Base-by-base conservation (phyloP, 2,329 filamentous ascomycete genomes). In the Aquanectria penicillioides region DNA sequence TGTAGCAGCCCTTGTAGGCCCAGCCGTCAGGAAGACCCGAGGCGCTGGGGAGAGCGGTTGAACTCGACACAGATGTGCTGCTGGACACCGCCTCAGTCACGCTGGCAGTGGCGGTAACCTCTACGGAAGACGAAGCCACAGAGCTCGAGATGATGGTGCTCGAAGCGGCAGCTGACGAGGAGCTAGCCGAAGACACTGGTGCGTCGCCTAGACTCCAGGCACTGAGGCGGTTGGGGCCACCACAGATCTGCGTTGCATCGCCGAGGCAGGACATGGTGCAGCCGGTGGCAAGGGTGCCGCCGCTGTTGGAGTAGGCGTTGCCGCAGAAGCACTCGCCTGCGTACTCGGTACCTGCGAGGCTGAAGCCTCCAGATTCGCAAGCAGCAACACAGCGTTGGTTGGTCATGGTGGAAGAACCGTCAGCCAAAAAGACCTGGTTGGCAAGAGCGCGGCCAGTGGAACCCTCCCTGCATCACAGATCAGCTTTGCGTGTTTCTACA, bases 251-350 rank as follows among this genome's bases (percentile, higher is more conserved):
- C 4, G 53, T 50, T 6, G 12, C 22, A n/a, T 54, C 37, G 8
- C 52, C 57, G 6, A 25, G 22, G 38, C 57, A 60, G n/a, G 18
- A 38, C 57, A 56, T 60, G 38, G 23, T 51, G 44, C 53, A 57
- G 22, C 53, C 53, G 22, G 10, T 48, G 18, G 28, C 23, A 20
- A 37, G 6, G 29, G 18, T 26, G 7, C 53, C 53, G 6, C 53
- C 53, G n/a, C 37, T 46, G 29, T 57, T 57, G 53, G 46, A 17
- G n/a, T 57, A 57, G 22, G 67, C 63, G 53, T 75, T 71, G 43
- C 77, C 80, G 64, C 83, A 87, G 74, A 80, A 86, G 73, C 84
- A 87, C 69, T 86, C 79, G n/a, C 73, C 73, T 18, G 73, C 75
- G 63, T 81, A 83, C 68, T 86, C 82, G 1, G 83, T 74, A 6